A percentile compares a stretch with the other conserved stretches of the same genome.
phyloP scores from a whole-genome alignment of 176 grass and related monocot species.

The Aegilops umbellulata region DNA sequence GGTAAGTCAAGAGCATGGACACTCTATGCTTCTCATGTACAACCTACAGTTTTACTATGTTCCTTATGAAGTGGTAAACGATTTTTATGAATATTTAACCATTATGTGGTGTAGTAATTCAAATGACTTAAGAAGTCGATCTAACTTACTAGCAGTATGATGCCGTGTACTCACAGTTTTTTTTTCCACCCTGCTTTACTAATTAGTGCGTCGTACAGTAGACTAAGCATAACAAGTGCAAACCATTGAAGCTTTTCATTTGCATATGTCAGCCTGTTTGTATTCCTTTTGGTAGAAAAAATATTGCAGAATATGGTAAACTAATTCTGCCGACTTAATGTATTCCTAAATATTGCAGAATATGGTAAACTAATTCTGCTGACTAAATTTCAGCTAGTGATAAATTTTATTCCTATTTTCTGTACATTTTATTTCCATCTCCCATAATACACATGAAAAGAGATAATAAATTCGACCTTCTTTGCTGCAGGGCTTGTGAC shows the following conservation, averaged over 20 bases:
- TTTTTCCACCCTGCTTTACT: not conserved
- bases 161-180: not conserved
- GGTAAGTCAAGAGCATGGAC: constrained; percentile 50
- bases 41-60: not conserved
- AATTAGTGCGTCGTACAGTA: not conserved
- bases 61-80: not conserved
- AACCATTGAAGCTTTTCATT: not conserved
- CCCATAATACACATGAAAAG: not conserved
- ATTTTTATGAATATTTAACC: not conserved
- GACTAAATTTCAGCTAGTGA: not conserved
- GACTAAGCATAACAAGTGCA: not conserved
- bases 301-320: not conserved
- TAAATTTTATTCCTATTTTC: not conserved
- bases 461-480: not conserved
- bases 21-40: not conserved
- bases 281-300: not conserved
- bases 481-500: constrained; percentile 82
- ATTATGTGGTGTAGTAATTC: not conserved
- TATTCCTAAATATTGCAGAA: not conserved
- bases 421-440: not conserved
- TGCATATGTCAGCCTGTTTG: not conserved
- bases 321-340: not conserved
- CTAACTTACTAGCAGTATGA: not conserved
- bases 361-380: not conserved
- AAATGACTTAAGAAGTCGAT: not conserved